These are phyloP conservation scores for Irpex sp. DNA, from an alignment of 1,284 basidiomycete species.

Conservation along the genomic window DNA sequence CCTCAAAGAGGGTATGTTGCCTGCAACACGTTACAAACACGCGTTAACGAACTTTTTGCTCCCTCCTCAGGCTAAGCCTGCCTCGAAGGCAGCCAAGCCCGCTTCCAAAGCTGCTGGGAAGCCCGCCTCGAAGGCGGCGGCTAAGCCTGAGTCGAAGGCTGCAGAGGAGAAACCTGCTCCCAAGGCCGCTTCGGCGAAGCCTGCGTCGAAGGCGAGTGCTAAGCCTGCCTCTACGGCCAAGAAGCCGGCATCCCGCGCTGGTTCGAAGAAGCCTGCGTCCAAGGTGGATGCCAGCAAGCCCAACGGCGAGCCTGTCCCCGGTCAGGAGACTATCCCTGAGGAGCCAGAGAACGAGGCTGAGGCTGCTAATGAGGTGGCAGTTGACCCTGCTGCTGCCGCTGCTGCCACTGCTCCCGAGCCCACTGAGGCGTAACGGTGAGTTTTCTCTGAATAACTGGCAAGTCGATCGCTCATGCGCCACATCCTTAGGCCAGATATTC, in stretches of 20 bases:
- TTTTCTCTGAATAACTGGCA: neutral
- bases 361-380: slow-evolving; percentile 20
- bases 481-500: neutral
- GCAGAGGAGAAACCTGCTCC: slow-evolving; percentile 28
- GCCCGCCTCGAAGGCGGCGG: slow-evolving; percentile 29
- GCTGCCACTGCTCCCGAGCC: neutral
- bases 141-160: slow-evolving; percentile 26
- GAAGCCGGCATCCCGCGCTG: slow-evolving; percentile 31
- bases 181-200: slow-evolving; percentile 25
- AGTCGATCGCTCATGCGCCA: neutral
- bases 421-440: slow-evolving; percentile 9
- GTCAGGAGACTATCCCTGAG: slow-evolving; percentile 30
- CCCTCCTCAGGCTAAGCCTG: slow-evolving; percentile 25
- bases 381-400: slow-evolving; percentile 13
- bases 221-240: slow-evolving; percentile 12
- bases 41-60: neutral
- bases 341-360: slow-evolving; percentile 33
- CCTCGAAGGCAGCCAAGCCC: slow-evolving; percentile 25
- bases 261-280: slow-evolving; percentile 30
- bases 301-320: slow-evolving; percentile 21
- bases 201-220: slow-evolving; percentile 23
- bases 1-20: slow-evolving; percentile 30
- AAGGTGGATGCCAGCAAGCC: slow-evolving; percentile 25
- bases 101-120: slow-evolving; percentile 24
- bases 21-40: neutral